These are phyloP conservation scores for Jasminum sambac DNA, from an alignment of 257 asterid species.

Conservation along the genomic window DNA sequence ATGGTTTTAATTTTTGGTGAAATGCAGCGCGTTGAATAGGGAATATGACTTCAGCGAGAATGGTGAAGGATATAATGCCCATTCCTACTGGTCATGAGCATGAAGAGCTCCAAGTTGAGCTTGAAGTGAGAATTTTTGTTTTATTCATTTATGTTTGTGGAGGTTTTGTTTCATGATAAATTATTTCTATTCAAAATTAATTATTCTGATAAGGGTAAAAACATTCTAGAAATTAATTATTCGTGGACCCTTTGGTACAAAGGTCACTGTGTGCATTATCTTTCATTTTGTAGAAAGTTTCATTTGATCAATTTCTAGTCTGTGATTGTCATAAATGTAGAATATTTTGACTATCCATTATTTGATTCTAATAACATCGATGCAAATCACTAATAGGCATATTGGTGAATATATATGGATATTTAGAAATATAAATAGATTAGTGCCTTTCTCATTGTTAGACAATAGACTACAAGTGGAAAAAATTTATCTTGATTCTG, in stretches of 20 bases:
- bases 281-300: too few species aligned
- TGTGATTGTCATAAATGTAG: too few species aligned
- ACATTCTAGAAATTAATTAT: conserved; percentile 55
- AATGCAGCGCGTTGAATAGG: conserved; percentile 23
- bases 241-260: conserved; percentile 95
- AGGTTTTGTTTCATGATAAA: background rate
- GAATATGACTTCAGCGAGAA: conserved; percentile 37
- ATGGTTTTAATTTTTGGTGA: conserved; percentile 10
- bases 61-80: too few species aligned
- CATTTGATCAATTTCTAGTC: too few species aligned
- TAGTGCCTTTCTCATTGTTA: background rate
- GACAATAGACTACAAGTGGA: background rate
- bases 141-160: too few species aligned
- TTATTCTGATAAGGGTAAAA: conserved; percentile 51
- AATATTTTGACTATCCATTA: too few species aligned
- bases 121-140: too few species aligned
- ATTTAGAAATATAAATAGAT: background rate
- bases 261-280: conserved; percentile 51
- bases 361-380: too few species aligned
- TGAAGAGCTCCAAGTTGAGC: conserved; percentile 60
- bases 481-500: background rate
- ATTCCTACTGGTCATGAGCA: conserved; percentile 72
- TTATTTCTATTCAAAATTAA: background rate
- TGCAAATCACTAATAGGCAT: too few species aligned
- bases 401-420: background rate